Base-by-base conservation (phyloP, 1,139 yeast genomes). In the Sugiyamaella pinicola region DNA sequence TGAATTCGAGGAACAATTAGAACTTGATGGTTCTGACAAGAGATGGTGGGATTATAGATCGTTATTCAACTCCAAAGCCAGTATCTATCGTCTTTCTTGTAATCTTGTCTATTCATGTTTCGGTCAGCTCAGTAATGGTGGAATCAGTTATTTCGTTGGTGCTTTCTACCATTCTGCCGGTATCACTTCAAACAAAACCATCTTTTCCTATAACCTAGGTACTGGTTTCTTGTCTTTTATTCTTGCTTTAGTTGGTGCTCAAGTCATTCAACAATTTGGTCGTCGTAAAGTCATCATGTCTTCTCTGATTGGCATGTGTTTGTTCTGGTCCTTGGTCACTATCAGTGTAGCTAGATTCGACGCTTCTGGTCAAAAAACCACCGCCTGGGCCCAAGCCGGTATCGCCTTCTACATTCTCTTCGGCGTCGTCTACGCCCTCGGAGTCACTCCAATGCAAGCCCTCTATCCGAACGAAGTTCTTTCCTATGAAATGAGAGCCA, bases 401-500 rank as follows among this genome's bases (percentile, higher is more conserved):
- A 60, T 62, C 42, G 63, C 61, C 1, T 57, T 59, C 35, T 56
- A 58, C 26, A 58, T 60, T 41, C 46, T 62, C 12, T 60, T 60
- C 28, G 48, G 49, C 9, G 53, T 46, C 19, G 45, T 49, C 19
- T 59, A 53, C 43, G 52, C 59, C 12, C 15, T 43, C n/a, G 52
- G 49, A 7, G 48, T 58, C 22, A 61, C 62, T 10, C 64, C 58
- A 1, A 43, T 68, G 44, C 59, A 57, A 33, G 61, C 49, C 35
- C 52, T 68, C 7, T 74, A 73, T 53, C 58, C 68, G 17, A 69
- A 68, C 51, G 77, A 74, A 58, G 65, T 71, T 17, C 61, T 69
- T 37, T 72, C 77, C n/a, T 74, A 66, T 64, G 66, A 70, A 13
- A 59, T 65, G 47, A 61, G 74, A 60, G 66, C 70, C 45, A 72